A percentile compares a stretch with the other conserved stretches of the same genome.
These are phyloP conservation scores for Plenodomus biglobosus DNA, from an alignment of 2,329 filamentous ascomycete species.

Conservation along the genomic window DNA sequence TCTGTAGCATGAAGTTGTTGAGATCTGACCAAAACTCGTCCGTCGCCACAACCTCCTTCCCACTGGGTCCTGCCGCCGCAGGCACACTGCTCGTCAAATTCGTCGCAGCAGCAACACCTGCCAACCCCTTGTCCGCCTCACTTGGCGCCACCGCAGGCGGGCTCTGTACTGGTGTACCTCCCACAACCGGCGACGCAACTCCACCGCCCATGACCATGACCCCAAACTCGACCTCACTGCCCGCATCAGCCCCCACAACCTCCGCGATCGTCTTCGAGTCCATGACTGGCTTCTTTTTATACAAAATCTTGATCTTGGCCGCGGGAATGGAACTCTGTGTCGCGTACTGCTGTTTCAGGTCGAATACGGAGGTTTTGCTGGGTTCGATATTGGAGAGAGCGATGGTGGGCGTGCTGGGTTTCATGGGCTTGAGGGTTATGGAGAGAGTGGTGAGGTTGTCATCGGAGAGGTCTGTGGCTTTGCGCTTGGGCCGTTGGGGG, in stretches of 20 bases:
- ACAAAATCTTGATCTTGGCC: constrained; percentile 81
- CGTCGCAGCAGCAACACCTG: constrained; percentile 10
- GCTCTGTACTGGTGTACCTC: constrained; percentile 50
- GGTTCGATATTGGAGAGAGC: constrained; percentile 62
- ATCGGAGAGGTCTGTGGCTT: constrained; percentile 44
- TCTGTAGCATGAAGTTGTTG: constrained; percentile 75
- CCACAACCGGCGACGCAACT: constrained; percentile 38
- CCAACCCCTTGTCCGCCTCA: constrained; percentile 51
- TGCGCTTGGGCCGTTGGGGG: constrained; percentile 50
- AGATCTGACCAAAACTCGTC: constrained; percentile 87
- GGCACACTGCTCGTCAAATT: constrained; percentile 31
- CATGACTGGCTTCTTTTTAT: constrained; percentile 80
- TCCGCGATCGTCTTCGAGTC: constrained; percentile 80
- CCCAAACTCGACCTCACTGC: constrained; percentile 67
- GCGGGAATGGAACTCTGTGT: constrained; percentile 58
- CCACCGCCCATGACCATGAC: constrained; percentile 80
- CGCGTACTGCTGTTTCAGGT: constrained; percentile 72
- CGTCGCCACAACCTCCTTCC: constrained; percentile 63
- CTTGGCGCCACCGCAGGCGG: constrained; percentile 55
- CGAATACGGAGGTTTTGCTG: constrained; percentile 71
- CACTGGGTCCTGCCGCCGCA: constrained; percentile 57
- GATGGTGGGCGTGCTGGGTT: constrained; percentile 63
- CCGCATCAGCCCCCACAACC: constrained; percentile 60
- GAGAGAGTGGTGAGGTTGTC: constrained; percentile 49
- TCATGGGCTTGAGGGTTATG: constrained; percentile 72